Percentiles rank a stretch among this genome's conserved stretches.
Evolutionary conservation across 2,329 filamentous ascomycete genomes (phyloP).

Genomic region (Ceratocystis harringtonii): DNA sequence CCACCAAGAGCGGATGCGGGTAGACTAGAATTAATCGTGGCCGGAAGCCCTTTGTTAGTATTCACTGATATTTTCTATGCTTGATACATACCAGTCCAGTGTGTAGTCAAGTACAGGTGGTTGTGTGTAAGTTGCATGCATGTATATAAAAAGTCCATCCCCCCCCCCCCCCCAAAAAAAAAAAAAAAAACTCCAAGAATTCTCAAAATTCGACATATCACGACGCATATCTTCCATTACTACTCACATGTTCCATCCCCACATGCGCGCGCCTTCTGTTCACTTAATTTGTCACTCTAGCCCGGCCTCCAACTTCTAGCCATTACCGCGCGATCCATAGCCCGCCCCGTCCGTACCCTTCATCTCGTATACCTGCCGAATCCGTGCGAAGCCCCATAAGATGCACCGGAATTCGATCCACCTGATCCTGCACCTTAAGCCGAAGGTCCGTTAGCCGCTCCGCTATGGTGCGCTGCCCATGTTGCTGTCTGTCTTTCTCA

Average conservation of each 20-base stretch:
- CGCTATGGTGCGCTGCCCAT: conserved; percentile 29
- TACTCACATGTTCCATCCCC: no score
- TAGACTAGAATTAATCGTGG: neutral
- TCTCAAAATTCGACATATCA: no score
- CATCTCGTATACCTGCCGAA: conserved; percentile 33
- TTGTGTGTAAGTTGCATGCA: no score
- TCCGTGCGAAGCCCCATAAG: conserved; percentile 41
- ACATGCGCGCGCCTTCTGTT: neutral
- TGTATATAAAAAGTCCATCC: no score
- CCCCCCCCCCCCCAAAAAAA: no score
- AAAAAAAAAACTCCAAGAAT: no score
- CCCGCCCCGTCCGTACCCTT: conserved; percentile 34
- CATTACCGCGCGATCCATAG: conserved; percentile 28
- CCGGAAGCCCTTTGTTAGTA: no score
- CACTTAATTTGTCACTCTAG: neutral
- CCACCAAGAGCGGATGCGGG: neutral
- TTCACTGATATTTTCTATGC: no score
- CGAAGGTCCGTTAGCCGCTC: conserved; percentile 36
- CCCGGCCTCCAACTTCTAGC: neutral
- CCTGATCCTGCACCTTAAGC: conserved; percentile 35
- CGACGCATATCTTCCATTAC: no score
- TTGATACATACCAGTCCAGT: no score
- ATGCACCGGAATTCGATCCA: conserved; percentile 46
- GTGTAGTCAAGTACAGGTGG: no score
- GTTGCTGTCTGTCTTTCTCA: conserved; percentile 25